These are phyloP conservation scores for Mucor circinelloides DNA, from an alignment of 371 early-diverging fungal genomes.

Conservation along the genomic window DNA sequence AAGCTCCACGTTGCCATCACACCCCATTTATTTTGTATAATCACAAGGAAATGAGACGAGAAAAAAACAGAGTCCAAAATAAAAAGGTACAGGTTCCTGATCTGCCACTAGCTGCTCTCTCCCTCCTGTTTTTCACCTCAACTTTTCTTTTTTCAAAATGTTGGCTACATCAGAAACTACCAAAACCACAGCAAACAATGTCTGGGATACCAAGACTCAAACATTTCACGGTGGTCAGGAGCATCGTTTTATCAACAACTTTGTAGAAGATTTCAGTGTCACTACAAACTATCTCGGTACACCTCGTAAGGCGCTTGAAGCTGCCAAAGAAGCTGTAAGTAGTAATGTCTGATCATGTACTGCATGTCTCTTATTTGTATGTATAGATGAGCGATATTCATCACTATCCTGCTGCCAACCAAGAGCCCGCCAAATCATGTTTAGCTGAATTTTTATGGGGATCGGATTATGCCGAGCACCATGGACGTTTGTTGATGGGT, in stretches of 20 bases:
- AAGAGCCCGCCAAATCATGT: slow-evolving; percentile 83
- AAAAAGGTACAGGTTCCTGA: not conserved
- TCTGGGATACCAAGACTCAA: slow-evolving; percentile 82
- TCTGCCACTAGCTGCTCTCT: not conserved
- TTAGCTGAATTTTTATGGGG: slow-evolving; percentile 85
- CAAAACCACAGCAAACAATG: slow-evolving; percentile 16
- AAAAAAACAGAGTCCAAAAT: not conserved
- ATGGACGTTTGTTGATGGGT: slow-evolving; percentile 70
- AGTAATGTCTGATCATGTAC: not conserved
- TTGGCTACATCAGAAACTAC: not conserved
- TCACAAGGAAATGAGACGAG: slow-evolving; percentile 5
- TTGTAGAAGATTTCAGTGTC: slow-evolving; percentile 87
- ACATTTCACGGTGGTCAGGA: slow-evolving; percentile 91
- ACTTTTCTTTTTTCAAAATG: not conserved
- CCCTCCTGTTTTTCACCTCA: not conserved
- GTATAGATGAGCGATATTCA: slow-evolving; percentile 65
- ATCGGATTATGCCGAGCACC: slow-evolving; percentile 42
- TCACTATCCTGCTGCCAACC: slow-evolving; percentile 89
- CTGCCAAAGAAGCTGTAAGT: slow-evolving; percentile 74
- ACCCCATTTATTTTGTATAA: slow-evolving; percentile 4
- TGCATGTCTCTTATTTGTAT: not conserved
- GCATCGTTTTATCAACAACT: slow-evolving; percentile 77
- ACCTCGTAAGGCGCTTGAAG: slow-evolving; percentile 69
- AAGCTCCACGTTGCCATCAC: slow-evolving; percentile 8
- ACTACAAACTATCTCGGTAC: slow-evolving; percentile 87